These are phyloP conservation scores for Ustilago crameri DNA, from an alignment of 1,284 basidiomycete species.

Conservation along the genomic window DNA sequence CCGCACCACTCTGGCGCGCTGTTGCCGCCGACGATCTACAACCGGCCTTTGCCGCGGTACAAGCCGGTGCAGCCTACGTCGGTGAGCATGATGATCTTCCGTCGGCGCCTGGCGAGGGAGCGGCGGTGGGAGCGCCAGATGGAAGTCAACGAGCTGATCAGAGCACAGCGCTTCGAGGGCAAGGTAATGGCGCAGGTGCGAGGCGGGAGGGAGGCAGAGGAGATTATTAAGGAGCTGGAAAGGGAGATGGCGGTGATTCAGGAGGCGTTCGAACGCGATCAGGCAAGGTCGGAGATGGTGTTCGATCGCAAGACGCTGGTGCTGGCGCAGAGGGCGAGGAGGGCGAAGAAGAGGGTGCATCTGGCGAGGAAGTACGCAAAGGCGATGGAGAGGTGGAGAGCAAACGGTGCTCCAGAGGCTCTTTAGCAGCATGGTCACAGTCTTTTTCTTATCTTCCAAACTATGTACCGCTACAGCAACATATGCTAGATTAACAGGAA, in stretches of 20 bases:
- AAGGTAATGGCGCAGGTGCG: background rate
- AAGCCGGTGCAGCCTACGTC: conserved; percentile 60
- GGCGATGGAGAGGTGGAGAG: conserved; percentile 20
- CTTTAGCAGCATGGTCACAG: background rate
- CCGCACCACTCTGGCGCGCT: conserved; percentile 61
- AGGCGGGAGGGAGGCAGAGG: background rate
- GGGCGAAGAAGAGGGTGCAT: conserved; percentile 36
- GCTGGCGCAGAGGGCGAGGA: conserved; percentile 51
- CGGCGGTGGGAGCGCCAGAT: conserved; percentile 32
- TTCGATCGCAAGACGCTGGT: conserved; percentile 52
- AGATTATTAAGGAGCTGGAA: conserved; percentile 10
- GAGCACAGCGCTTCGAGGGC: conserved; percentile 19
- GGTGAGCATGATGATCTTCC: conserved; percentile 65
- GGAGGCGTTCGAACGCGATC: conserved; percentile 47
- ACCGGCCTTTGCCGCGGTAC: conserved; percentile 62
- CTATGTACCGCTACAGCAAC: too few relatives aligned
- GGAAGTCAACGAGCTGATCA: conserved; percentile 44
- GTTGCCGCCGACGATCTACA: conserved; percentile 57
- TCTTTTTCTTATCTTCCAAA: too few relatives aligned
- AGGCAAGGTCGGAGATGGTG: conserved; percentile 38
- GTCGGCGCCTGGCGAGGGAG: conserved; percentile 46
- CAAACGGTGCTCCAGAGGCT: background rate
- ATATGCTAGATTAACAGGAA: background rate
- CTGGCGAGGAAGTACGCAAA: conserved; percentile 19
- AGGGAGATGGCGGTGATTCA: conserved; percentile 12